phyloP scores from a whole-genome alignment of 345 rosid genomes.

The Arabis hirsuta region DNA sequence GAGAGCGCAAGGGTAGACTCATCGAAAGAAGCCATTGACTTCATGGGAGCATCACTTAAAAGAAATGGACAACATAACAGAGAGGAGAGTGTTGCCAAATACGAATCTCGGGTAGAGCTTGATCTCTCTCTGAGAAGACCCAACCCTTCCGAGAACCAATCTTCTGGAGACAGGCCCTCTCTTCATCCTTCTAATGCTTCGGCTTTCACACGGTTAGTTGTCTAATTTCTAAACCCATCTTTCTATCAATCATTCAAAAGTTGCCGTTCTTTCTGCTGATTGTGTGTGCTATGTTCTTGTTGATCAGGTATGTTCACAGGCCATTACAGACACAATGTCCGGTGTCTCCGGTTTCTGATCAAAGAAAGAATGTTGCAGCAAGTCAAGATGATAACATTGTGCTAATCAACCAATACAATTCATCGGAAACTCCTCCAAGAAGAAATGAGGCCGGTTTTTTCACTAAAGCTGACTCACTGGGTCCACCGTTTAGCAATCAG shows the following conservation, averaged over 20 bases:
- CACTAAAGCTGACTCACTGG: slow-evolving; percentile 25
- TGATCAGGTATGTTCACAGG: slow-evolving; percentile 67
- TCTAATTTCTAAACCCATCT: not conserved
- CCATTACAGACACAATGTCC: slow-evolving; percentile 50
- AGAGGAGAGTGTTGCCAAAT: slow-evolving; percentile 42
- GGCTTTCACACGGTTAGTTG: slow-evolving; percentile 76
- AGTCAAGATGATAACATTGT: slow-evolving; percentile 31
- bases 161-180: slow-evolving; percentile 52
- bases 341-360: slow-evolving; percentile 40
- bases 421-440: slow-evolving; percentile 51
- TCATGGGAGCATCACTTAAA: slow-evolving; percentile 63
- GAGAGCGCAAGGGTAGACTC: slow-evolving; percentile 36
- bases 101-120: slow-evolving; percentile 59
- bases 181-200: slow-evolving; percentile 83
- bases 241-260: not conserved
- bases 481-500: slow-evolving; percentile 36
- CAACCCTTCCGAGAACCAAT: slow-evolving; percentile 49
- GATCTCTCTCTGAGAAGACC: slow-evolving; percentile 80
- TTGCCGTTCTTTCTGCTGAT: slow-evolving; percentile 31
- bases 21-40: slow-evolving; percentile 67
- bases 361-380: slow-evolving; percentile 27
- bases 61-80: slow-evolving; percentile 34
- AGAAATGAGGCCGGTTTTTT: slow-evolving; percentile 36
- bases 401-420: slow-evolving; percentile 40
- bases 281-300: slow-evolving; percentile 27